phyloP scores from a whole-genome alignment of 78 protist species.

The Dictyostelium discoideum region DNA sequence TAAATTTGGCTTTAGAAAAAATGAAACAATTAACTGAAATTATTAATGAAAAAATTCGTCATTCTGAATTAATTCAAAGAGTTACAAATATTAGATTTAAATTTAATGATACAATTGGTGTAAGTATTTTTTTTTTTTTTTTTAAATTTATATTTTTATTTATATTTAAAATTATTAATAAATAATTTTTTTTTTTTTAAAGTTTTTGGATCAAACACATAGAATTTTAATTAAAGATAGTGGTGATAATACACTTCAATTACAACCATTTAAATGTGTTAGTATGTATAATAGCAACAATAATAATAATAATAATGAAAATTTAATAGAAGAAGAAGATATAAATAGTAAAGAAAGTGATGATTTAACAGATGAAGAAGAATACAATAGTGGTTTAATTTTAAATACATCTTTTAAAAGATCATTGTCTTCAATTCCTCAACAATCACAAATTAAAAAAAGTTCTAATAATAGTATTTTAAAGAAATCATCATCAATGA shows the following conservation, averaged over 20 bases:
- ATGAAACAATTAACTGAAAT: constrained; percentile 33
- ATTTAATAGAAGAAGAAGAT: background rate
- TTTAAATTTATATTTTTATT: no score
- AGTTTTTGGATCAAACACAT: constrained; percentile 71
- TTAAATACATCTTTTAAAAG: background rate
- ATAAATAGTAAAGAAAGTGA: constrained; percentile 25
- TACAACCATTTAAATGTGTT: constrained; percentile 66
- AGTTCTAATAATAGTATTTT: background rate
- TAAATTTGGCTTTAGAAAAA: background rate
- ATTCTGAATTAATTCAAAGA: constrained; percentile 43
- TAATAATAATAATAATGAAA: background rate
- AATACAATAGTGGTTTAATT: background rate
- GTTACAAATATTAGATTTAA: constrained; percentile 56
- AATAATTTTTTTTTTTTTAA: no score
- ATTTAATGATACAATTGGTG: constrained; percentile 77
- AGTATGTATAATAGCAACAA: background rate
- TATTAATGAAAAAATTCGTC: constrained; percentile 56
- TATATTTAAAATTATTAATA: background rate
- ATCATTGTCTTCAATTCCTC: background rate
- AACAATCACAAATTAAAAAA: background rate
- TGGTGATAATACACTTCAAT: constrained; percentile 24
- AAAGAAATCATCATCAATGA: background rate
- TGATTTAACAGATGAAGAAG: constrained; percentile 29
- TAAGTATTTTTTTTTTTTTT: background rate
- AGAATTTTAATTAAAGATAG: constrained; percentile 51